Percentiles rank a stretch among this genome's conserved stretches.
phyloP scores from a whole-genome alignment of 2,329 filamentous ascomycete genomes.

The Pseudogymnoascus sp. region DNA sequence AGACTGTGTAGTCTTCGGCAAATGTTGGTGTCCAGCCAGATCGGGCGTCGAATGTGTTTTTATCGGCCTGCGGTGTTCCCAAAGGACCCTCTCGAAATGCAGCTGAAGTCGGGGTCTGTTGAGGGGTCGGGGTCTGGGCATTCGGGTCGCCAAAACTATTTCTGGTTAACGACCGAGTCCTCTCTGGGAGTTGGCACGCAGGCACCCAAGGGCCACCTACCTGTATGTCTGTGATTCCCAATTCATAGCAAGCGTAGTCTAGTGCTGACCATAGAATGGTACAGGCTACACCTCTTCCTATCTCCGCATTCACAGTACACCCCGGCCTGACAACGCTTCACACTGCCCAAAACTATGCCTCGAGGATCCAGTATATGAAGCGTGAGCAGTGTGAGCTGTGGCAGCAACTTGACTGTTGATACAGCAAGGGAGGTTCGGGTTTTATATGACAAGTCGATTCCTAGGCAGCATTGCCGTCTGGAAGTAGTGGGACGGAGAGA shows the following conservation, averaged over 20 bases:
- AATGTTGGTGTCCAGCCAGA: conserved; percentile 53
- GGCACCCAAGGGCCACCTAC: conserved; percentile 29
- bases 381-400: conserved; percentile 2
- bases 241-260: conserved; percentile 48
- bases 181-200: not conserved
- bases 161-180: conserved; percentile 30
- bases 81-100: conserved; percentile 47
- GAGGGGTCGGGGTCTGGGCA: conserved; percentile 52
- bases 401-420: not conserved
- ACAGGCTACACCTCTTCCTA: not conserved
- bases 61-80: conserved; percentile 46
- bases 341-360: not conserved
- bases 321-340: not conserved
- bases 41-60: conserved; percentile 40
- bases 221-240: conserved; percentile 49
- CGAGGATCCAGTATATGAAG: not conserved
- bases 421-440: not conserved
- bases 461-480: not conserved
- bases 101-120: conserved; percentile 47
- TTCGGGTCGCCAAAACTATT: conserved; percentile 55
- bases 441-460: conserved; percentile 2
- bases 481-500: not conserved
- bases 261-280: not conserved
- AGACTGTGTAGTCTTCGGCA: conserved; percentile 57
- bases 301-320: not conserved